These are phyloP conservation scores for Erodium texanum DNA, from an alignment of 441 rosid species.

Conservation along the genomic window DNA sequence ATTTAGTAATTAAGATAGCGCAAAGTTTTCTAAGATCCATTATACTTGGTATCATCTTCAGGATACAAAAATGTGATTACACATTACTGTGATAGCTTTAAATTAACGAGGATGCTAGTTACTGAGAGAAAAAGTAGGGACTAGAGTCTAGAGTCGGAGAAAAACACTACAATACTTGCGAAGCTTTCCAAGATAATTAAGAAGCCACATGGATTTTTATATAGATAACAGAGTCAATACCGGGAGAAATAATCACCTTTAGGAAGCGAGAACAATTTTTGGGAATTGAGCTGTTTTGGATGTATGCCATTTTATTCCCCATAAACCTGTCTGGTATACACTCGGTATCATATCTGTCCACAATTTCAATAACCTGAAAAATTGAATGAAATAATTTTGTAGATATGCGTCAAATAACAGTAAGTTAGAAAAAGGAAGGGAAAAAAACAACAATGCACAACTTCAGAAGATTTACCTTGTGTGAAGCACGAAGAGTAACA, in stretches of 20 bases:
- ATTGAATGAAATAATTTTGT: conserved; percentile 9
- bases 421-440: not conserved
- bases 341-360: conserved; percentile 61
- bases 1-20: not conserved
- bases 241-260: conserved; percentile 35
- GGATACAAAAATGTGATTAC: no score
- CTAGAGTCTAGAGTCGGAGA: not conserved
- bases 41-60: not conserved
- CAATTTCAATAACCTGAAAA: conserved; percentile 65
- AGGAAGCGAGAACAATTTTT: conserved; percentile 62
- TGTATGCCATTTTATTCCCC: conserved; percentile 50
- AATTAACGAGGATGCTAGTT: no score
- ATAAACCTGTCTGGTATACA: conserved; percentile 56
- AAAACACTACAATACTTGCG: not conserved
- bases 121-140: no score
- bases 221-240: no score
- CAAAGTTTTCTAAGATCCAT: not conserved
- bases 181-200: no score
- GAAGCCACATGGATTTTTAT: no score
- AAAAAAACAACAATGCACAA: not conserved
- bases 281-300: conserved; percentile 46
- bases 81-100: no score
- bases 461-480: conserved; percentile 33
- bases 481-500: conserved; percentile 57
- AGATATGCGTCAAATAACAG: no score